These are phyloP conservation scores for Spathaspora gorwiae DNA, from an alignment of 805 yeast species.

Conservation along the genomic window DNA sequence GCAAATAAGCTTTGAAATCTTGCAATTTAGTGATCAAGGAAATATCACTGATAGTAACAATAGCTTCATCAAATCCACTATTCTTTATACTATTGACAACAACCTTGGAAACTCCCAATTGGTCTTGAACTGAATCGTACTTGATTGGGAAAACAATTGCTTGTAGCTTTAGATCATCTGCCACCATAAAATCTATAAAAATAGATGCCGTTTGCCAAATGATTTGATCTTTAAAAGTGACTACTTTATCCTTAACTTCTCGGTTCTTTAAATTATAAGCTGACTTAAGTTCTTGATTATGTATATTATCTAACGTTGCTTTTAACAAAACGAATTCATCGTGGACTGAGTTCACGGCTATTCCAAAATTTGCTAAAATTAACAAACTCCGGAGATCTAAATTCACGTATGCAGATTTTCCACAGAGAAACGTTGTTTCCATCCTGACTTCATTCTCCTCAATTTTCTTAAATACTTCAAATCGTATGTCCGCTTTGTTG, in stretches of 20 bases:
- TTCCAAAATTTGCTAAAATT: conserved; percentile 21
- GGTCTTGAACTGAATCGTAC: conserved; percentile 30
- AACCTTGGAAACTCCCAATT: conserved; percentile 30
- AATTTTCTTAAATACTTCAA: conserved; percentile 38
- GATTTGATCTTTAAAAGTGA: conserved; percentile 16
- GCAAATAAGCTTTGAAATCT: conserved; percentile 21
- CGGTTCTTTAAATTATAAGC: neutral
- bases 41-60: conserved; percentile 22
- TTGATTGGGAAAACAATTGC: conserved; percentile 41
- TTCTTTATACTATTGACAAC: conserved; percentile 12
- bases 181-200: conserved; percentile 17
- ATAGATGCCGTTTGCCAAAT: conserved; percentile 39
- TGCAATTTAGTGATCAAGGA: conserved; percentile 18
- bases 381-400: conserved; percentile 20
- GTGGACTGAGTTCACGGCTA: conserved; percentile 18
- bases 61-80: conserved; percentile 6
- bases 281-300: neutral
- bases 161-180: conserved; percentile 14
- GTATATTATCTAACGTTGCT: conserved; percentile 5
- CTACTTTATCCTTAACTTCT: neutral
- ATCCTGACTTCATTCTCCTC: conserved; percentile 8
- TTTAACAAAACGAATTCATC: conserved; percentile 15
- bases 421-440: conserved; percentile 39
- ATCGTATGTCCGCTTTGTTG: conserved; percentile 46
- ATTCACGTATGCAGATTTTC: conserved; percentile 33